A percentile compares a stretch with the other conserved stretches of the same genome.
Evolutionary conservation across 2,329 filamentous ascomycete species (phyloP).

Genomic region (Aspergillus brunneoviolaceus): DNA sequence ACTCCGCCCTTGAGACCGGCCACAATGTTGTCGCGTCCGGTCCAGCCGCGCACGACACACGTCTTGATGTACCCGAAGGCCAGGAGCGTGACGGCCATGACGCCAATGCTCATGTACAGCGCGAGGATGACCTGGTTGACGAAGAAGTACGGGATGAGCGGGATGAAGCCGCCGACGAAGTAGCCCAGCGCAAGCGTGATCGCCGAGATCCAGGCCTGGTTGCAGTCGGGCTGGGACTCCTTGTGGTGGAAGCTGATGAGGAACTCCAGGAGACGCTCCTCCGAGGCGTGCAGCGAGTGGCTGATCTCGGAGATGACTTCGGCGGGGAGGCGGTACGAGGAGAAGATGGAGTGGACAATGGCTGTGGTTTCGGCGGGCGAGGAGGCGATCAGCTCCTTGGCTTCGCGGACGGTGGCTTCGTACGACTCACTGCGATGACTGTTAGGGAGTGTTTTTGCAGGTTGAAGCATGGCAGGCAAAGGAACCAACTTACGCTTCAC

Average conservation of each 20-base stretch:
- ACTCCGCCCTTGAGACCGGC: conserved; percentile 60
- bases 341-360: conserved; percentile 45
- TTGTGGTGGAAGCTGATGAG: conserved; percentile 51
- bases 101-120: conserved; percentile 50
- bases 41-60: conserved; percentile 48
- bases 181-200: conserved; percentile 68
- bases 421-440: conserved; percentile 42
- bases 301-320: conserved; percentile 38
- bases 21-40: conserved; percentile 46
- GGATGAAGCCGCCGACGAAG: conserved; percentile 69
- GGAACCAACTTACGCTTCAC: conserved; percentile 46
- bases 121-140: conserved; percentile 47
- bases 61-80: conserved; percentile 48
- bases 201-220: conserved; percentile 54
- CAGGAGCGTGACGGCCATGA: conserved; percentile 44
- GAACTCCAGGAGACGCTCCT: conserved; percentile 46
- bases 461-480: neutral
- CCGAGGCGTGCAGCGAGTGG: conserved; percentile 37
- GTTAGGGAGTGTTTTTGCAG: neutral
- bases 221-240: conserved; percentile 45
- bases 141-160: conserved; percentile 69
- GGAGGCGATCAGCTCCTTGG: conserved; percentile 40
- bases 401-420: conserved; percentile 46
- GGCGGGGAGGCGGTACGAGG: conserved; percentile 41
- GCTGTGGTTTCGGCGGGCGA: conserved; percentile 37